These are phyloP conservation scores for Dalbergia oliveri DNA, from an alignment of 306 rosid species.

Conservation along the genomic window DNA sequence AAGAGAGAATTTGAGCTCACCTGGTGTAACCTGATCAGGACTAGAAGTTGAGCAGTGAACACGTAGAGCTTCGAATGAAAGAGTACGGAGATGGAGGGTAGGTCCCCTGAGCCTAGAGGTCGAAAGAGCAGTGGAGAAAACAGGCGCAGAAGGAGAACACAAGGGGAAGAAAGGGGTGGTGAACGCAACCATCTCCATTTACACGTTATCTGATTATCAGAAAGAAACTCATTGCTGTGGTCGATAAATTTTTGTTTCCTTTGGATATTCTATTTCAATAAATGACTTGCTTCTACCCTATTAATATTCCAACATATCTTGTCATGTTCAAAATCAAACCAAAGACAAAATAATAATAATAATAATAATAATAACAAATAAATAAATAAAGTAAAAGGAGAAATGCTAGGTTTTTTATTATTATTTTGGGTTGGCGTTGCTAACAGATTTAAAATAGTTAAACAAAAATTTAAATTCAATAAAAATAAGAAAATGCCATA, in stretches of 20 bases:
- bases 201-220: not conserved
- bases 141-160: not conserved
- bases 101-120: not conserved
- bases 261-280: not conserved
- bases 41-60: slow-evolving; percentile 49
- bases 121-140: slow-evolving; percentile 8
- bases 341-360: no score
- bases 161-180: slow-evolving; percentile 5
- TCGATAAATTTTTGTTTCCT: not conserved
- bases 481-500: no score
- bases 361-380: no score
- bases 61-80: slow-evolving; percentile 1
- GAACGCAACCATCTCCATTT: slow-evolving; percentile 29
- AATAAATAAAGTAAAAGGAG: no score
- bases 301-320: not conserved
- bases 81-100: not conserved
- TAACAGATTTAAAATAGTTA: no score
- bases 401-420: no score
- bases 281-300: not conserved
- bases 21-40: slow-evolving; percentile 36
- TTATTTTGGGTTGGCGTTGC: no score
- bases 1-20: slow-evolving; percentile 24
- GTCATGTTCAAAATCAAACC: no score
- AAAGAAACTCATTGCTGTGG: not conserved
- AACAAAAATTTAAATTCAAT: no score